Base-by-base conservation (phyloP, 208 protist genomes). In the Wallacemonas sp. region DNA sequence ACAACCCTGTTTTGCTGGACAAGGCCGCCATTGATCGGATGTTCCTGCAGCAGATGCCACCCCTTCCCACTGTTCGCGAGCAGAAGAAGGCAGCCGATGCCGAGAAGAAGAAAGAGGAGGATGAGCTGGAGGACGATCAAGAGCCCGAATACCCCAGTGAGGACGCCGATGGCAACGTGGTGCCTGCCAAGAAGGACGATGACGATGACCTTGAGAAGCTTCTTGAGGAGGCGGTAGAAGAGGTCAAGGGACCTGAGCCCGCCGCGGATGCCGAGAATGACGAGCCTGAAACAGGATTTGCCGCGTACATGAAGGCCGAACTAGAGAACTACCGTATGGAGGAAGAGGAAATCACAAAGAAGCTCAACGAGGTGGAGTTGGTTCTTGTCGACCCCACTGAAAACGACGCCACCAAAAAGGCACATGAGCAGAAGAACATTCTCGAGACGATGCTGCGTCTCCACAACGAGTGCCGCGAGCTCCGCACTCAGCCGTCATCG, bases 131-230 rank as follows among this genome's bases (percentile, higher is more conserved):
- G 2, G 60, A 70, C 12, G 45, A 80, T 24, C 69, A 82, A 63
- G 73, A 69, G 1, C 66, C 55, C 9, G 73, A 84, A 34, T 66
- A 86, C 59, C 65, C 62, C 22, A 58, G 54, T 42, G 61, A 51
- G 21, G 41, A 46, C 9, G 60, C 21, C 30, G 67, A 41, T 28
- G 47, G 47, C 39, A 45, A 66, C 21, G 31, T 31, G 2, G 21
- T 21, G 33, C 31, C 66, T 24, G 44, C 31, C 44, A 42, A 68
- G 14, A 66, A 46, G 21, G 58, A 39, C 34, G 80, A 73, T 6
- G 79, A 87, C 27, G 84, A 88, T 28, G 77, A 94, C 72, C 73
- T 91, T 1, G 84, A 93, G 26, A 80, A 84, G 47, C 74, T 93
- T 41, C 77, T 93, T 33, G 86, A 93, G 17, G 86, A 93, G 74